Percentiles rank a stretch among this genome's conserved stretches.
These are phyloP conservation scores for Acarospora socialis DNA, from an alignment of 2,329 filamentous ascomycete genomes.

Conservation along the genomic window DNA sequence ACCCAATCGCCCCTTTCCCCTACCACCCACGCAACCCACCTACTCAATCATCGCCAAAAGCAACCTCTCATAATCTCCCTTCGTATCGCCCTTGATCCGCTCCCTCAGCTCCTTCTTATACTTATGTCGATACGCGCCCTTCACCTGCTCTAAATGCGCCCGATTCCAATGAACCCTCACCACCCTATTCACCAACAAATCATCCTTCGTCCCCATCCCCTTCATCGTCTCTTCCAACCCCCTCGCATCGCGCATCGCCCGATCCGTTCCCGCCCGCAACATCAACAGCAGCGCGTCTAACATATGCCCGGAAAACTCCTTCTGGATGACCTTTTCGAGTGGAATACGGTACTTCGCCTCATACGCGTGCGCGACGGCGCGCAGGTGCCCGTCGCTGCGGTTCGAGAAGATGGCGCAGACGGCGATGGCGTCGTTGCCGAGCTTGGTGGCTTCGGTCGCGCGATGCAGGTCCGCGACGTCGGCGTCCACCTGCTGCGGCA, in stretches of 20 bases:
- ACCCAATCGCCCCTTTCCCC: neutral
- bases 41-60: slow-evolving; percentile 51
- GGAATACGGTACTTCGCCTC: slow-evolving; percentile 54
- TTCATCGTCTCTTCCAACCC: slow-evolving; percentile 79
- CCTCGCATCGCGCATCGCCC: slow-evolving; percentile 67
- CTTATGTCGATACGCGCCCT: slow-evolving; percentile 58
- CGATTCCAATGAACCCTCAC: slow-evolving; percentile 75
- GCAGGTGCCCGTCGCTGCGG: slow-evolving; percentile 68
- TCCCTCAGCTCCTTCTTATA: slow-evolving; percentile 53
- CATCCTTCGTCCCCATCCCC: slow-evolving; percentile 75
- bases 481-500: slow-evolving; percentile 56
- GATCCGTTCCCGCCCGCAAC: slow-evolving; percentile 62
- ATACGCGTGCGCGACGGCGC: slow-evolving; percentile 66
- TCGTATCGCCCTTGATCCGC: slow-evolving; percentile 69
- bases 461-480: slow-evolving; percentile 66
- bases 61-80: slow-evolving; percentile 64
- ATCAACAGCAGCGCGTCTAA: slow-evolving; percentile 68
- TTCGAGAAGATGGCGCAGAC: slow-evolving; percentile 67
- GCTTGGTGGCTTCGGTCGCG: slow-evolving; percentile 55
- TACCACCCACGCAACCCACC: neutral
- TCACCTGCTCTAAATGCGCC: slow-evolving; percentile 59
- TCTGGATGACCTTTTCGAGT: slow-evolving; percentile 60
- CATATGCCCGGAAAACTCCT: slow-evolving; percentile 88
- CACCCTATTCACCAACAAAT: slow-evolving; percentile 60
- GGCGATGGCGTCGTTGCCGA: slow-evolving; percentile 58